phyloP scores from a whole-genome alignment of 768 basidiomycete species.

The Suillus variegatus region DNA sequence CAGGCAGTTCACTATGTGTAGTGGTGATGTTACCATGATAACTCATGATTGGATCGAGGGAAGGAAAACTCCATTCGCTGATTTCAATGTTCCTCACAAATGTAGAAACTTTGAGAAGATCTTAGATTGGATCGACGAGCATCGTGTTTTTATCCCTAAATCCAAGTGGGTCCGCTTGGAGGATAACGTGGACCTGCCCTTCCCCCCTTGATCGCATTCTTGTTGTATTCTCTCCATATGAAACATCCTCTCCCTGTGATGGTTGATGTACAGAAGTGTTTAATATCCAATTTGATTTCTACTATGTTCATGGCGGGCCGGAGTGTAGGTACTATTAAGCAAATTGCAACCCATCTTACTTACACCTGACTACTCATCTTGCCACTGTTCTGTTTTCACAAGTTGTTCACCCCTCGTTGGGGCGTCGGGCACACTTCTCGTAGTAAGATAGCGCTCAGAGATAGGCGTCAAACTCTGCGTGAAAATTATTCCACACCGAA shows the following conservation, averaged over 20 bases:
- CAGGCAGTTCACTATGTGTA: conserved; percentile 15
- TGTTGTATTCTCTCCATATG: background rate
- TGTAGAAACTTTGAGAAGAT: conserved; percentile 1
- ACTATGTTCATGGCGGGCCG: background rate
- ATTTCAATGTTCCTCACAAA: conserved; percentile 2
- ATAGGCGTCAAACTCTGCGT: too few species aligned
- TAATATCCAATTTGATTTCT: background rate
- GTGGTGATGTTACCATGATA: conserved; percentile 11
- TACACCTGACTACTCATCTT: too few species aligned
- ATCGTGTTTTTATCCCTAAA: background rate
- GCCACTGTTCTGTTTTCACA: too few species aligned
- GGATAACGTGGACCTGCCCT: background rate
- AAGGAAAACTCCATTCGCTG: background rate
- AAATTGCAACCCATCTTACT: background rate
- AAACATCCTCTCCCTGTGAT: too few species aligned
- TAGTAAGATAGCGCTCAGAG: too few species aligned
- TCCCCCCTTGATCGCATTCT: background rate
- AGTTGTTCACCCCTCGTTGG: too few species aligned
- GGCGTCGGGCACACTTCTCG: too few species aligned
- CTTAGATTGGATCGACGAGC: background rate
- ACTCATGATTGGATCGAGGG: conserved; percentile 13
- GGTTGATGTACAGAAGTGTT: background rate
- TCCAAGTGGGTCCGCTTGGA: background rate
- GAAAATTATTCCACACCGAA: too few species aligned
- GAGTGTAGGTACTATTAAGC: background rate